Evolutionary conservation across 2,329 filamentous ascomycete species (phyloP), one percentile per base, ranked within the genome.

Genomic region (Aspergillus aculeatus): DNA sequence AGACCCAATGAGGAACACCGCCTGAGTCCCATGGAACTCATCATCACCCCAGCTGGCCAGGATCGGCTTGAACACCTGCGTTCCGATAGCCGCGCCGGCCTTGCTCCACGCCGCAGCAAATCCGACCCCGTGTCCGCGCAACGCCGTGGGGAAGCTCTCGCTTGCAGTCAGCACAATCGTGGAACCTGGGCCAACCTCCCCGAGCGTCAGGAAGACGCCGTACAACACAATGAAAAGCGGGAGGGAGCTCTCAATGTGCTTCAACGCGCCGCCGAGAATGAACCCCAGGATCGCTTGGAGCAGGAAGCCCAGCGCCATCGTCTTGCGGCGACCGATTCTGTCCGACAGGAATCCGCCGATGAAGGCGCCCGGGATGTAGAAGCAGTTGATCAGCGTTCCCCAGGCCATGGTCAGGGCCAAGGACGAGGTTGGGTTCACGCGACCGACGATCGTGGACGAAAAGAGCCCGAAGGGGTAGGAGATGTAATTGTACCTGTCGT

Each of bases 381-480:
- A 83, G 66, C 76, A 81, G 62, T 82, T 83, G 63, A 83, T 78
- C 0, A 83, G 71, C 0, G 77, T 75, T 5, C 81, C 80, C 73
- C 77, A 80, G 7, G 79, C 79, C 24, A 82, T 72, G 73, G 71
- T 73, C 14, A 71, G 63, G 5, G 70, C 64, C 1, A 82, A 67
- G 5, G 75, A 79, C 14, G 79, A 74, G 32, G 72, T 72, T 0
- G 77, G 68, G 47, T 81, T 80, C 29, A 79, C 71, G n/a, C 75
- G 72, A 2, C 71, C 71, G 51, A 83, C 78, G 58, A 85, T 84
- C 12, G 82, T 83, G 0, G 81, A 81, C 62, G 78, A 80, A 68
- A 85, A 85, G 19, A 85, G 78, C 2, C 82, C 82, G 61, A 84
- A 84, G 0, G 83, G 83, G 59, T 82, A 82, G 0, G 81, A 79